These are phyloP conservation scores for Canavalia ensiformis DNA, from an alignment of 306 rosid species.

Conservation along the genomic window DNA sequence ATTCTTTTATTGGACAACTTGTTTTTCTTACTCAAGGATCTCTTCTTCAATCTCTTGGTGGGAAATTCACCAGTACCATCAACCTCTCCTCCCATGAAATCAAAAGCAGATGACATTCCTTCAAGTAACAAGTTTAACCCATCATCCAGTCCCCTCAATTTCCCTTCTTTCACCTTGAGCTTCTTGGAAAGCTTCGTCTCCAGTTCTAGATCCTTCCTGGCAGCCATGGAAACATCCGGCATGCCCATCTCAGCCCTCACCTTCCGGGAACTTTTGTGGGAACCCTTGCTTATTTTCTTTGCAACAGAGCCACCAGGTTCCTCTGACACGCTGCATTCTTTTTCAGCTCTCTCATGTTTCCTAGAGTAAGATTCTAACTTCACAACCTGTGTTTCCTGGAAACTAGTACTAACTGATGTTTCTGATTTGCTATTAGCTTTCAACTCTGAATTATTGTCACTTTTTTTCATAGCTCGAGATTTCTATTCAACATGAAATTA, in stretches of 20 bases:
- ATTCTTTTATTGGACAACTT: constrained; percentile 46
- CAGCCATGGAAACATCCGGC: constrained; percentile 45
- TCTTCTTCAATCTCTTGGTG: constrained; percentile 52
- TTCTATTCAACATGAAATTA: constrained; percentile 45
- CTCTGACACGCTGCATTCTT: constrained; percentile 39
- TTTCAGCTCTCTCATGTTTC: constrained; percentile 42
- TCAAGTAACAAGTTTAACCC: constrained; percentile 70
- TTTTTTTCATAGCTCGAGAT: constrained; percentile 46
- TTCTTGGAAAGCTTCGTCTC: constrained; percentile 88
- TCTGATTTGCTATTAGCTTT: constrained; percentile 40
- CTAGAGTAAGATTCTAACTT: constrained; percentile 32
- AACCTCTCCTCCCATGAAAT: constrained; percentile 53
- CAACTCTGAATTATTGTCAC: constrained; percentile 38
- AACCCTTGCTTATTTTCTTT: constrained; percentile 47
- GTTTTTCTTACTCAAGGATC: constrained; percentile 47
- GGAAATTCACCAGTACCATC: constrained; percentile 45
- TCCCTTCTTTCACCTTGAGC: constrained; percentile 86
- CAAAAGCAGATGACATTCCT: constrained; percentile 57
- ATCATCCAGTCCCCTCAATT: constrained; percentile 75
- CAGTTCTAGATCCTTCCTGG: constrained; percentile 72
- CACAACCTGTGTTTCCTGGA: constrained; percentile 36
- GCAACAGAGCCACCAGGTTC: constrained; percentile 40
- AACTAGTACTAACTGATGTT: constrained; percentile 31
- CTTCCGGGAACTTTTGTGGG: constrained; percentile 50
- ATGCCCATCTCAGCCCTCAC: constrained; percentile 53